A percentile compares a stretch with the other conserved stretches of the same genome.
phyloP scores from a whole-genome alignment of 495 filamentous ascomycete species.

The Sporormia fimetaria region DNA sequence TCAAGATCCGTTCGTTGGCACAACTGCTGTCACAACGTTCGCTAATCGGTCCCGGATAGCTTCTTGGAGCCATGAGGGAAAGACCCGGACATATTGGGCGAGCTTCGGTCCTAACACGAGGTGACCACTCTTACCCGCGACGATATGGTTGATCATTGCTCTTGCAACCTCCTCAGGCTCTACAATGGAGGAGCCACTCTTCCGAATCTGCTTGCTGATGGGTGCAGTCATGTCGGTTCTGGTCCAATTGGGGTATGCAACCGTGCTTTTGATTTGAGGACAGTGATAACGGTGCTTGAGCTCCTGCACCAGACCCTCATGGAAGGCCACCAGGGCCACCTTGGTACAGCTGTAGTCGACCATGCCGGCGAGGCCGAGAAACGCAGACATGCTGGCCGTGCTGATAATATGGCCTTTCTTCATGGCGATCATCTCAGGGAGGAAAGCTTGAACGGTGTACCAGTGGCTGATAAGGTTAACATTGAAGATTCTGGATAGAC shows the following conservation, averaged over 20 bases:
- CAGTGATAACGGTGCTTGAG: conserved; percentile 27
- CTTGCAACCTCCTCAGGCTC: conserved; percentile 20
- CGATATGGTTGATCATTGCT: conserved; percentile 20
- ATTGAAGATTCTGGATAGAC: conserved; percentile 43
- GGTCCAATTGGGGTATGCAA: conserved; percentile 33
- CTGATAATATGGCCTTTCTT: conserved; percentile 53
- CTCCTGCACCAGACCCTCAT: conserved; percentile 36
- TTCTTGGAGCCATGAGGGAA: conserved; percentile 27
- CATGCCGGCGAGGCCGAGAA: conserved; percentile 39
- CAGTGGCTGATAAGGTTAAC: conserved; percentile 53
- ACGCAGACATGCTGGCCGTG: conserved; percentile 45
- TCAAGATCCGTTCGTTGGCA: conserved; percentile 16
- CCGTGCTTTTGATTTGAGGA: conserved; percentile 30
- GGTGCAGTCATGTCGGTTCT: conserved; percentile 21
- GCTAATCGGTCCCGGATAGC: conserved; percentile 14
- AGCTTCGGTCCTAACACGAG: conserved; percentile 22
- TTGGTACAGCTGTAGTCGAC: conserved; percentile 48
- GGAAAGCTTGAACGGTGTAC: conserved; percentile 47
- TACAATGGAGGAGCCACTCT: conserved; percentile 9
- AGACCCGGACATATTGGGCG: conserved; percentile 21
- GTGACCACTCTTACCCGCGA: conserved; percentile 18
- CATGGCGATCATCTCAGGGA: conserved; percentile 47
- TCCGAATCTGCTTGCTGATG: conserved; percentile 15
- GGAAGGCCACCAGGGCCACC: conserved; percentile 45
- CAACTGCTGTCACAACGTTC: conserved; percentile 13